Evolutionary conservation across 106 monocot species (phyloP), one percentile per base, ranked within the genome.

Genomic region (Gastrodia elata): DNA sequence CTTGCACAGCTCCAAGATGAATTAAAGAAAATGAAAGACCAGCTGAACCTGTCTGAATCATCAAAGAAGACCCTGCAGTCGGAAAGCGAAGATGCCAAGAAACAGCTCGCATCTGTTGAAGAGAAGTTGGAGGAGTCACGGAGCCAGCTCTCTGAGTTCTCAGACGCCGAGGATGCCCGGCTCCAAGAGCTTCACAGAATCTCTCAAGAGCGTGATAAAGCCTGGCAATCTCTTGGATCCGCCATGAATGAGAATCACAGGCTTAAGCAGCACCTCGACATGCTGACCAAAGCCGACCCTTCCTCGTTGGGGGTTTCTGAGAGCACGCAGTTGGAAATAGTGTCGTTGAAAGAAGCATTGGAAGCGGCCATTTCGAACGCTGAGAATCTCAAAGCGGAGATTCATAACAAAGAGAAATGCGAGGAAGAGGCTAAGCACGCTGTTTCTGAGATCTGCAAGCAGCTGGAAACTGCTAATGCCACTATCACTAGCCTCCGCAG

Each of bases 21-120:
- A 11, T 78, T 99, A 25, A 91, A 93, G 79, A 88, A 91, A 74
- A 71, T 83, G 16, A 93, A 87, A 75, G 93, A 99, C 38, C 84
- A 87, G 65, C 78, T 93, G 5, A 74, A 44, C 67, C 83, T 81
- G 58, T 76, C 89, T 3, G 91, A 99, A 72, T 64, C 76, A 71
- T 77, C 18, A 18, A 91, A 85, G 68, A 78, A 70, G 26, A 76
- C 73, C 71, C 85, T 87, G 22, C 72, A 87, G 43, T 79, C 86
- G 68, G 93, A 99, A 74, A 83, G 72, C 39, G 91, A 91, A 37
- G 93, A 85, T 25, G 77, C 80, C 32, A 99, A 77, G 74, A 81
- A 80, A 43, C 83, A 89, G 75, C 76, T 83, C 30, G 33, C 49
- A 34, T 34, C 74, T 39, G 75, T 83, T 70, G 48, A 79, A 33